Base-by-base conservation (phyloP, 352 stramenopile species). In the Phytophthora capsici region DNA sequence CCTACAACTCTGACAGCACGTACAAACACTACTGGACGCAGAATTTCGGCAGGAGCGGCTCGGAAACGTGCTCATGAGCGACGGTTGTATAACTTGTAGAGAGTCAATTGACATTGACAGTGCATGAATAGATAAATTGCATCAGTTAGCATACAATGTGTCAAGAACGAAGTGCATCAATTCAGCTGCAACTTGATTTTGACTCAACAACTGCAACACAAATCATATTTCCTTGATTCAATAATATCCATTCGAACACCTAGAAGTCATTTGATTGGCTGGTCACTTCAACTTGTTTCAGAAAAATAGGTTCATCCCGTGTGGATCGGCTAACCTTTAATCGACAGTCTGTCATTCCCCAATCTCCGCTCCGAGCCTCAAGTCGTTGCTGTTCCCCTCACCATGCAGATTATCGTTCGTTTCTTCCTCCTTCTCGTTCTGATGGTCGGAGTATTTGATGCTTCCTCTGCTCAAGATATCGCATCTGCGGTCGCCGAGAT, bases 21-120 rank as follows among this genome's bases (percentile, higher is more conserved):
- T 84, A 83, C 71, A 67, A 76, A n/a, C 64, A 80, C 66, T 90
- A 78, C 52, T 89, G 82, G 77, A 89, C 75, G 12, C 79, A 90
- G 58, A 64, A 86, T 54, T 90, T 88, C 51, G 77, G 65, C 44
- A 49, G 55, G 10, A 43, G 68, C 34, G 63, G 36, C 16, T 57
- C 45, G 1, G 69, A 74, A 28, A 63, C 59, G 30, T 78, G 69
- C 25, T 28, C 25, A 28, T 28, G 25, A 28, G 6, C 6, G 25
- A 28, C 25, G 4, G 25, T 28, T 3, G n/a, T n/a, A n/a, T n/a
- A n/a, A n/a, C n/a, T n/a, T 3, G 28, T 34, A 34, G 8, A 12
- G 10, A 34, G 1, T 34, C 3, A 30, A 9, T 25, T 36, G 44
- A 13, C 26, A 13, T 41, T 19, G 16, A 20, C 6, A 14, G 50